Percentiles rank a stretch among this genome's conserved stretches.
phyloP scores from a whole-genome alignment of 305 asterid species.

The Fraxinus dipetala region DNA sequence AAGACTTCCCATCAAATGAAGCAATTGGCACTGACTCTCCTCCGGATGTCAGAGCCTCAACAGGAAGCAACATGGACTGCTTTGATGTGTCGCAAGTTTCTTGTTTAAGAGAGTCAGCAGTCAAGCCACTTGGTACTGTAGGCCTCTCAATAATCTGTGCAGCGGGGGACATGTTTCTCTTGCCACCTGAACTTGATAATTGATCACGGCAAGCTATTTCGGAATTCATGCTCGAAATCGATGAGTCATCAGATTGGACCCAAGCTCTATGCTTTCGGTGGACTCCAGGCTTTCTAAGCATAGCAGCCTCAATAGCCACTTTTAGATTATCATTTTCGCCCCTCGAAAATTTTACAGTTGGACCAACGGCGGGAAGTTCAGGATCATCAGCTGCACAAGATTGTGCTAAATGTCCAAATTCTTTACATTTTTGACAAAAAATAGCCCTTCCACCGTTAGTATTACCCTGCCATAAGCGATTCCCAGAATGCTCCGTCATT shows the following conservation, averaged over 20 bases:
- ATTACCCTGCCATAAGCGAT: slow-evolving; percentile 42
- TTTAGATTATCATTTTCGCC: slow-evolving; percentile 60
- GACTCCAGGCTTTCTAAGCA: slow-evolving; percentile 75
- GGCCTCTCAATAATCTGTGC: slow-evolving; percentile 49
- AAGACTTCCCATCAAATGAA: slow-evolving; percentile 30
- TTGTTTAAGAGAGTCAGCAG: slow-evolving; percentile 41
- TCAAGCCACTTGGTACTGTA: slow-evolving; percentile 25
- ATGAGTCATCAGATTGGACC: slow-evolving; percentile 51
- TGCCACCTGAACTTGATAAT: slow-evolving; percentile 36
- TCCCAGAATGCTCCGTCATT: slow-evolving; percentile 52
- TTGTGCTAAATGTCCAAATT: slow-evolving; percentile 34
- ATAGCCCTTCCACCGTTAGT: slow-evolving; percentile 21
- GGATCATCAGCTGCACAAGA: slow-evolving; percentile 26
- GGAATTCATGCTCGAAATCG: slow-evolving; percentile 34
- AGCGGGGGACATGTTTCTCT: slow-evolving; percentile 33
- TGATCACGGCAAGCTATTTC: slow-evolving; percentile 43
- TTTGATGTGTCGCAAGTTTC: slow-evolving; percentile 33
- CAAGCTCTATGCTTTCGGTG: slow-evolving; percentile 51
- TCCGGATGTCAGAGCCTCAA: slow-evolving; percentile 43
- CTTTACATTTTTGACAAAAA: slow-evolving; percentile 37
- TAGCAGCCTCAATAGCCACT: slow-evolving; percentile 92
- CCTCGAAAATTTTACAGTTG: slow-evolving; percentile 49
- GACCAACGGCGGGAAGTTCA: slow-evolving; percentile 17
- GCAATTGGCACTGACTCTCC: slow-evolving; percentile 34
- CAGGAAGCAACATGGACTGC: slow-evolving; percentile 36